phyloP scores from a whole-genome alignment of 805 yeast genomes.

The Nakazawaea ernobii region DNA sequence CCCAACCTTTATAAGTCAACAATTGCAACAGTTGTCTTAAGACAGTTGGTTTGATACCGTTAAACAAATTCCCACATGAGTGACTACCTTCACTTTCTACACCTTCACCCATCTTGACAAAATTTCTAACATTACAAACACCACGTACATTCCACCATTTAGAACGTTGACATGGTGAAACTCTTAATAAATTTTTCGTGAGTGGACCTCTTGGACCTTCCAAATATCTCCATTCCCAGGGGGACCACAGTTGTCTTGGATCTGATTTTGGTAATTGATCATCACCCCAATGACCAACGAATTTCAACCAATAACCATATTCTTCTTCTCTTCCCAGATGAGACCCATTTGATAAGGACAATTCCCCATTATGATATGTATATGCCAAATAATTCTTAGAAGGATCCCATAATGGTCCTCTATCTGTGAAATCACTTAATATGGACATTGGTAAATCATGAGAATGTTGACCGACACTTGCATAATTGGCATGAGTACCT shows the following conservation, averaged over 20 bases:
- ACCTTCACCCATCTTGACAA: conserved; percentile 79
- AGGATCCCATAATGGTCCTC: conserved; percentile 97
- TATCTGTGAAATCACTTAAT: conserved; percentile 85
- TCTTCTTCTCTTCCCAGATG: conserved; percentile 44
- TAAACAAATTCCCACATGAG: conserved; percentile 64
- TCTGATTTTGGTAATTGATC: conserved; percentile 58
- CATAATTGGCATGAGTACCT: conserved; percentile 97
- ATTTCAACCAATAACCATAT: conserved; percentile 76
- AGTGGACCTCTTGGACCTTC: conserved; percentile 94
- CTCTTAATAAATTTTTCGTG: conserved; percentile 64
- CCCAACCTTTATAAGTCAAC: conserved; percentile 41
- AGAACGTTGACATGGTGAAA: conserved; percentile 70
- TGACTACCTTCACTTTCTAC: conserved; percentile 79
- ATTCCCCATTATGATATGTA: conserved; percentile 57
- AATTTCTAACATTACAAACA: conserved; percentile 73
- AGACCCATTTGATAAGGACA: conserved; percentile 42
- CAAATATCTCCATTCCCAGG: conserved; percentile 85
- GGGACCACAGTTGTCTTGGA: conserved; percentile 78
- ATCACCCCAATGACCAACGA: conserved; percentile 89
- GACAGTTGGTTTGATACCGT: conserved; percentile 39
- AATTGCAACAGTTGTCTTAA: conserved; percentile 28
- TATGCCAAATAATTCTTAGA: conserved; percentile 75
- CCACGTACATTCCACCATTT: conserved; percentile 93
- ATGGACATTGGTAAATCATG: conserved; percentile 94
- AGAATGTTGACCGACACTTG: conserved; percentile 92